Percentiles rank a stretch among this genome's conserved stretches.
Evolutionary conservation across 2,329 filamentous ascomycete genomes (phyloP).

Genomic region (Epichloe gansuensis): DNA sequence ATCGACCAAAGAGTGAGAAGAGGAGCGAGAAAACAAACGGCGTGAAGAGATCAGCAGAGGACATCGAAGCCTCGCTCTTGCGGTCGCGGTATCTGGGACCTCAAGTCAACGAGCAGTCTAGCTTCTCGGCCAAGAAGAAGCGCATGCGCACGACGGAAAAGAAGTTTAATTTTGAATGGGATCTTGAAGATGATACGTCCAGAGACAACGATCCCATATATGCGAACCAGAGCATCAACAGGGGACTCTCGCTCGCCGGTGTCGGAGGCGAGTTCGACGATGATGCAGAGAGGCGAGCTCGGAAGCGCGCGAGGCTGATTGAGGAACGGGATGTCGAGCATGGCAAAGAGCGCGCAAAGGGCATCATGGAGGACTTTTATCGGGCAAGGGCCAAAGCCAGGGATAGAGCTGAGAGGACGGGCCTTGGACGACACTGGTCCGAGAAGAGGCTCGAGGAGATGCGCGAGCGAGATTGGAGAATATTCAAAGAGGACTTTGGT

Average conservation of each 20-base stretch:
- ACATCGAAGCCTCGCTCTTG: conserved; percentile 61
- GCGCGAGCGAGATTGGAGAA: conserved; percentile 96
- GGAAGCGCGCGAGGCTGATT: conserved; percentile 53
- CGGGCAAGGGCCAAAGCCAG: conserved; percentile 47
- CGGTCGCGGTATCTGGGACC: conserved; percentile 83
- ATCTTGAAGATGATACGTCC: conserved; percentile 76
- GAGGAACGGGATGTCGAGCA: conserved; percentile 63
- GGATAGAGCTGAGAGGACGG: conserved; percentile 59
- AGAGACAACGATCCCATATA: conserved; percentile 64
- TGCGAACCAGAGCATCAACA: conserved; percentile 18
- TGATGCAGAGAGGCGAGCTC: conserved; percentile 39
- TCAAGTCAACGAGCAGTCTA: conserved; percentile 68
- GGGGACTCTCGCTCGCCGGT: conserved; percentile 30
- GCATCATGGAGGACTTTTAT: conserved; percentile 73
- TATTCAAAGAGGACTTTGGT: conserved; percentile 98
- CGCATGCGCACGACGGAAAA: conserved; percentile 81
- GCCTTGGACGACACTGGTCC: conserved; percentile 86
- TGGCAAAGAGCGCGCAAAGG: conserved; percentile 61
- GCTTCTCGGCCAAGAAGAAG: conserved; percentile 93
- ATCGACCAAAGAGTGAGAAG: conserved; percentile 27
- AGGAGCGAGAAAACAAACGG: conserved; percentile 23
- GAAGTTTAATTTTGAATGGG: conserved; percentile 99
- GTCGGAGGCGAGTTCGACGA: conserved; percentile 39
- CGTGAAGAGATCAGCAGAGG: conserved; percentile 36
- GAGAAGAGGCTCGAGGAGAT: conserved; percentile 87